Conservation (phyloP, 441 rosid genomes). For the Sinapis alba region DNA sequence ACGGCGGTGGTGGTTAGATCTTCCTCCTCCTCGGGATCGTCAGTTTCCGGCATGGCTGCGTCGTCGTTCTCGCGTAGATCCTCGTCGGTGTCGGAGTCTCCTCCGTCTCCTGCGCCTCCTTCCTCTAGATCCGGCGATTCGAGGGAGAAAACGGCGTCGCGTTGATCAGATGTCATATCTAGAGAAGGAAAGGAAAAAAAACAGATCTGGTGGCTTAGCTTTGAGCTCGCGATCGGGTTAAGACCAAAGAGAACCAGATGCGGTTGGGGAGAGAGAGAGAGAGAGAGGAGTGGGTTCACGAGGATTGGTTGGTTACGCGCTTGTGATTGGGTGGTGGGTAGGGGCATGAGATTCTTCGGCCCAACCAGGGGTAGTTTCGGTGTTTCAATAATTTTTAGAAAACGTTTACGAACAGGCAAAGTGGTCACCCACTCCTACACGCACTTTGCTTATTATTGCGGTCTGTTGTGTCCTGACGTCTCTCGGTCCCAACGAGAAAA, state of each 20-base stretch:
- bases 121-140: slow-evolving; percentile 70
- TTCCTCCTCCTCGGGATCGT: slow-evolving; percentile 54
- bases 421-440: slow-evolving; percentile 32
- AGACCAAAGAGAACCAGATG: slow-evolving; percentile 19
- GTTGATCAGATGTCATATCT: slow-evolving; percentile 46
- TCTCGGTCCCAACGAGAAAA: slow-evolving; percentile 15
- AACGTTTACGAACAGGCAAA: slow-evolving; percentile 16
- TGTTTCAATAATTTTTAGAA: not conserved
- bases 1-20: slow-evolving; percentile 40
- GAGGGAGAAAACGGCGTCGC: slow-evolving; percentile 59
- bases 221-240: slow-evolving; percentile 23
- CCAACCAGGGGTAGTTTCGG: slow-evolving; percentile 40
- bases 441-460: slow-evolving; percentile 22
- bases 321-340: slow-evolving; percentile 40
- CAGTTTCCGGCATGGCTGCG: slow-evolving; percentile 51
- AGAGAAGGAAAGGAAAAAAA: slow-evolving; percentile 24
- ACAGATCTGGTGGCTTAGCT: slow-evolving; percentile 52
- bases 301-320: slow-evolving; percentile 41
- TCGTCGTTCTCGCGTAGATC: slow-evolving; percentile 43
- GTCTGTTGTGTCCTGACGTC: slow-evolving; percentile 16
- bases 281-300: slow-evolving; percentile 44
- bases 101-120: slow-evolving; percentile 33
- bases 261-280: slow-evolving; percentile 3
- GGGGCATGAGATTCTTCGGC: slow-evolving; percentile 37
- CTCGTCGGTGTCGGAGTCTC: slow-evolving; percentile 50